Percentiles rank a stretch among this genome's conserved stretches.
Evolutionary conservation across 805 yeast genomes (phyloP).

Genomic region (Nakazawaea siamensis): DNA sequence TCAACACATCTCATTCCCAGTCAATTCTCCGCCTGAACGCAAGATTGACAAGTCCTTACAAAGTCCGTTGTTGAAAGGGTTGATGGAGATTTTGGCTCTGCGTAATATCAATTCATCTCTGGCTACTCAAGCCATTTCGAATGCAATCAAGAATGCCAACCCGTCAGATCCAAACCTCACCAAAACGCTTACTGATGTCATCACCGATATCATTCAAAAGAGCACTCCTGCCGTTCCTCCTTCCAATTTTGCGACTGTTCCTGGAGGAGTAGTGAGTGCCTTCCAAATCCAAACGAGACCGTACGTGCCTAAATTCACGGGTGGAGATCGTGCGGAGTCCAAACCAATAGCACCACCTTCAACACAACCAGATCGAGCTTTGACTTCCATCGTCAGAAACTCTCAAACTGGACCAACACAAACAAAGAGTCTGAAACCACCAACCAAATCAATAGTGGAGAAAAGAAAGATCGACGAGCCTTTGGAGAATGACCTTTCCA

Average conservation of each 20-base stretch:
- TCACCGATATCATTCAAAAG: background rate
- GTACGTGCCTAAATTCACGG: conserved; percentile 1
- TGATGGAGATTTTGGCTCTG: conserved; percentile 1
- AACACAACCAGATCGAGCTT: conserved; percentile 14
- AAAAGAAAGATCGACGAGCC: background rate
- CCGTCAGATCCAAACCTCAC: conserved; percentile 15
- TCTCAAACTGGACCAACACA: background rate
- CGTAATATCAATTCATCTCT: conserved; percentile 17
- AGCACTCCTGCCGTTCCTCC: background rate
- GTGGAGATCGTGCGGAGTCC: background rate
- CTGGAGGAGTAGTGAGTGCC: conserved; percentile 21
- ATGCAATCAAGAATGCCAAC: conserved; percentile 21
- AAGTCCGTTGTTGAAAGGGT: conserved; percentile 7
- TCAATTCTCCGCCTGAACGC: too few relatives aligned
- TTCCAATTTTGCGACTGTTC: conserved; percentile 17
- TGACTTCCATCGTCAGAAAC: conserved; percentile 12
- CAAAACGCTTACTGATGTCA: conserved; percentile 1
- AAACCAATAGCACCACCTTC: conserved; percentile 14
- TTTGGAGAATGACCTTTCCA: background rate
- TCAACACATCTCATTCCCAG: too few relatives aligned
- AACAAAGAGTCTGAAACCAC: background rate
- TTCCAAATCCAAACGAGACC: conserved; percentile 20
- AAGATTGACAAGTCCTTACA: conserved; percentile 10
- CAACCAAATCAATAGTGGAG: background rate
- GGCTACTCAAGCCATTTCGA: conserved; percentile 27